These are phyloP conservation scores for Backusella circina DNA, from an alignment of 192 early-diverging fungal genomes.

Conservation along the genomic window DNA sequence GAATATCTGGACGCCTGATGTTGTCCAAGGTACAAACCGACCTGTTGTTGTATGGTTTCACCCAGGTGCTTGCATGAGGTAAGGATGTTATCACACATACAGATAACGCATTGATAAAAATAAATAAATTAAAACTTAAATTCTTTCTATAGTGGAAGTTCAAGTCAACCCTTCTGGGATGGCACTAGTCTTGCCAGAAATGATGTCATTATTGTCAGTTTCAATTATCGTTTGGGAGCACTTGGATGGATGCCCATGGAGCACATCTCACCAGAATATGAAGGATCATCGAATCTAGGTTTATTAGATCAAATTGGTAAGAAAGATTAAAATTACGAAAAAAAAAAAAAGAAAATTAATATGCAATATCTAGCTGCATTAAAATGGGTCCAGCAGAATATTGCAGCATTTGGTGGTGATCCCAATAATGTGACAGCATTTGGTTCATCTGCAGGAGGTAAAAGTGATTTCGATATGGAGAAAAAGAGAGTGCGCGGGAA, in stretches of 20 bases:
- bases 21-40: conserved; percentile 16
- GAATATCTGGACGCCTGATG: conserved; percentile 49
- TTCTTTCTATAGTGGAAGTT: conserved; percentile 31
- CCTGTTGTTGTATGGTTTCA: conserved; percentile 66
- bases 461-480: too few relatives aligned
- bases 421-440: conserved; percentile 50
- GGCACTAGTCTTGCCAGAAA: conserved; percentile 27
- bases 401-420: conserved; percentile 63
- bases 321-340: not conserved
- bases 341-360: too few relatives aligned
- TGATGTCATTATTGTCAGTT: conserved; percentile 36
- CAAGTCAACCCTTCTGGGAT: conserved; percentile 36
- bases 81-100: not conserved
- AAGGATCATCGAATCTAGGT: conserved; percentile 18
- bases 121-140: too few relatives aligned
- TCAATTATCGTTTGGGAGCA: conserved; percentile 59
- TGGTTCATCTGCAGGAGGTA: conserved; percentile 57
- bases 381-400: conserved; percentile 58
- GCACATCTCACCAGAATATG: conserved; percentile 8
- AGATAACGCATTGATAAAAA: too few relatives aligned
- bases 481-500: too few relatives aligned
- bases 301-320: conserved; percentile 29
- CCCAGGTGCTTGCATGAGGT: conserved; percentile 49
- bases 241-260: conserved; percentile 42
- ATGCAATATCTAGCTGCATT: conserved; percentile 37